Evolutionary conservation across 345 rosid species (phyloP).

Genomic region (Rhodamnia argentea): DNA sequence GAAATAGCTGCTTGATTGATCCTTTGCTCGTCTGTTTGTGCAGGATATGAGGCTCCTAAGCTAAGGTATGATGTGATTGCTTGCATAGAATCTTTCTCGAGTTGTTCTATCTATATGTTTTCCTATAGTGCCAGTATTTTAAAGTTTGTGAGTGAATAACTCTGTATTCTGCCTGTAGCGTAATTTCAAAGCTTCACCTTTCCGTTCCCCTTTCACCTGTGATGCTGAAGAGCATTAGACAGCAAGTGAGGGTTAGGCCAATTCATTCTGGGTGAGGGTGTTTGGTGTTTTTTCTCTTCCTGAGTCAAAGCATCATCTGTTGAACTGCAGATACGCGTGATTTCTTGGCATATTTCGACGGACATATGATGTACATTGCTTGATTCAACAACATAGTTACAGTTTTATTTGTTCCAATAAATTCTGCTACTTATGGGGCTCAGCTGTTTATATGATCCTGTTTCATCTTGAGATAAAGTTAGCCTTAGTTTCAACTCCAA

Average conservation of each 20-base stretch:
- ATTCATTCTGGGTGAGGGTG: neutral
- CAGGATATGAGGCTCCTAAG: constrained; percentile 42
- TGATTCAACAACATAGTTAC: neutral
- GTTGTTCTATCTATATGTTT: neutral
- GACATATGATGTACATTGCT: neutral
- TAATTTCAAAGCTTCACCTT: neutral
- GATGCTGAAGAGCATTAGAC: neutral
- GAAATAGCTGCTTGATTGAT: neutral
- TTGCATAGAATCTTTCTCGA: neutral
- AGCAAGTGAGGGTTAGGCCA: neutral
- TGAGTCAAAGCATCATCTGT: neutral
- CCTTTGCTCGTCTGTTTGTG: neutral
- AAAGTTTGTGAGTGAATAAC: neutral
- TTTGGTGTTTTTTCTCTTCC: neutral
- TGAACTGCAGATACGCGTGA: neutral
- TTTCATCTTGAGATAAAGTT: neutral
- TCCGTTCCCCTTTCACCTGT: neutral
- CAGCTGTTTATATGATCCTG: neutral
- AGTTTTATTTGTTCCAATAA: neutral
- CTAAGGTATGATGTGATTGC: constrained; percentile 16
- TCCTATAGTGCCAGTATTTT: neutral
- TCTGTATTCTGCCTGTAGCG: neutral
- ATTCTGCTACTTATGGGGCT: neutral
- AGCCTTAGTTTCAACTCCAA: neutral
- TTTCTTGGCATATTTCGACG: neutral